Evolutionary conservation across 192 early-diverging fungal species (phyloP).

Genomic region (Spinellus fusiger): DNA sequence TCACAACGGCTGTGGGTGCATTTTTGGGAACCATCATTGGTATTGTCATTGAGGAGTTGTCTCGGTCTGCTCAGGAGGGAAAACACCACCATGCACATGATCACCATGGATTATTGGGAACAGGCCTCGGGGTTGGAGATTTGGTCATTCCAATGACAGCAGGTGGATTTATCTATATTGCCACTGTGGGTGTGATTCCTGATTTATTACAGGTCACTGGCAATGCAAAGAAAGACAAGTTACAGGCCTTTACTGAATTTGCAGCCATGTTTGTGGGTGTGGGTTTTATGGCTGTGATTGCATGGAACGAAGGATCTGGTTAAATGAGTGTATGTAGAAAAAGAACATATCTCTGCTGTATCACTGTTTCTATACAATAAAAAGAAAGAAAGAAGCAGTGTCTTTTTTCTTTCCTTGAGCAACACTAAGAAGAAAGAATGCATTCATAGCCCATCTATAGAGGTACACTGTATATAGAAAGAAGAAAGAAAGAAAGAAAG

Average conservation of each 20-base stretch:
- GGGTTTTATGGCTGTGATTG: slow-evolving; percentile 72
- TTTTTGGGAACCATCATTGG: slow-evolving; percentile 74
- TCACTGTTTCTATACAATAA: not conserved
- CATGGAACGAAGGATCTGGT: slow-evolving; percentile 55
- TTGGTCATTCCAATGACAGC: slow-evolving; percentile 85
- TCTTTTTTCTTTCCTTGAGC: not conserved
- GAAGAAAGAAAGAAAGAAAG: not conserved
- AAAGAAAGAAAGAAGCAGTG: not conserved
- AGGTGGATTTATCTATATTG: slow-evolving; percentile 83
- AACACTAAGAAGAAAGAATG: too few species aligned
- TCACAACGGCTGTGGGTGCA: slow-evolving; percentile 75
- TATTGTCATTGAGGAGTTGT: slow-evolving; percentile 67
- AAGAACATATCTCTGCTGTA: not conserved
- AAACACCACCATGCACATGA: not conserved
- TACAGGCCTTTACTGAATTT: slow-evolving; percentile 53
- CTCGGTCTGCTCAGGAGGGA: slow-evolving; percentile 11
- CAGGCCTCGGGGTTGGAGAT: slow-evolving; percentile 62
- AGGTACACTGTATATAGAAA: too few species aligned
- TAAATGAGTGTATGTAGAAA: not conserved
- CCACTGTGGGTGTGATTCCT: slow-evolving; percentile 78
- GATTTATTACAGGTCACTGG: slow-evolving; percentile 65
- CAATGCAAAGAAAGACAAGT: slow-evolving; percentile 45
- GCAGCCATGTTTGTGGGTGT: slow-evolving; percentile 67
- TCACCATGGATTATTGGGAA: slow-evolving; percentile 42
- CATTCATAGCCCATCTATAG: too few species aligned